A percentile compares a stretch with the other conserved stretches of the same genome.
These are phyloP conservation scores for Trichoderma afroharzianum DNA, from an alignment of 2,329 filamentous ascomycete genomes.

Conservation along the genomic window DNA sequence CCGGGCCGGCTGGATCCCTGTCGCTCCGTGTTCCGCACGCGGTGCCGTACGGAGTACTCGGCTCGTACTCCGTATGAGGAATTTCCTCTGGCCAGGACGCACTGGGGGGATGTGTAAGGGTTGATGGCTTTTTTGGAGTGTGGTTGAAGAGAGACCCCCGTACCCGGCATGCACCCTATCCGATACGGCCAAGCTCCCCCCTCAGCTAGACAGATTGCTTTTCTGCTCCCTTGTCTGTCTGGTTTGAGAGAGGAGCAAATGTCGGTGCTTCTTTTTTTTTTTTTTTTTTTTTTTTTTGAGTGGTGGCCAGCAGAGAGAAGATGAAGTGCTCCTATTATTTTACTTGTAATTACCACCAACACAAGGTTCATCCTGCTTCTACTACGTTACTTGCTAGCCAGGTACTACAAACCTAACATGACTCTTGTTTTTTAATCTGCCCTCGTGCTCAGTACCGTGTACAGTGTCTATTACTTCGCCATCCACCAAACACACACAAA, in stretches of 20 bases:
- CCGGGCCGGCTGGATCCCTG: slow-evolving; percentile 15
- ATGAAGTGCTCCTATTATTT: background rate
- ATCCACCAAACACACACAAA: background rate
- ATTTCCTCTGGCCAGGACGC: background rate
- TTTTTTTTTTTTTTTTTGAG: background rate
- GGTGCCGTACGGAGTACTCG: slow-evolving; percentile 18
- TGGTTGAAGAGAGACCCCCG: background rate
- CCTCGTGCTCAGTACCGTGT: background rate
- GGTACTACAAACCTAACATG: background rate
- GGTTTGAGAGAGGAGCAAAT: background rate
- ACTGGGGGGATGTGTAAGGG: background rate
- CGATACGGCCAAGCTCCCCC: slow-evolving; percentile 12
- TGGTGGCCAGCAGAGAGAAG: background rate
- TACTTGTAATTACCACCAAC: background rate
- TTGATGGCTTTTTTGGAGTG: background rate
- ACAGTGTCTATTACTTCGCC: background rate
- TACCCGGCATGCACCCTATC: slow-evolving; percentile 5
- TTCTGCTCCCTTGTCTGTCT: background rate
- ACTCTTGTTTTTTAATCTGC: background rate
- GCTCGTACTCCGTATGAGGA: slow-evolving; percentile 13
- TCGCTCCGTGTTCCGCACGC: slow-evolving; percentile 15
- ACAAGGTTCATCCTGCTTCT: background rate
- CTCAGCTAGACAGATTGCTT: background rate
- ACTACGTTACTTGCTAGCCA: background rate
- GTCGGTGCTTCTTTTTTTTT: background rate